These are phyloP conservation scores for Asterella californica DNA, from an alignment of 225 moss, liverwort and hornwort genomes.

Conservation along the genomic window DNA sequence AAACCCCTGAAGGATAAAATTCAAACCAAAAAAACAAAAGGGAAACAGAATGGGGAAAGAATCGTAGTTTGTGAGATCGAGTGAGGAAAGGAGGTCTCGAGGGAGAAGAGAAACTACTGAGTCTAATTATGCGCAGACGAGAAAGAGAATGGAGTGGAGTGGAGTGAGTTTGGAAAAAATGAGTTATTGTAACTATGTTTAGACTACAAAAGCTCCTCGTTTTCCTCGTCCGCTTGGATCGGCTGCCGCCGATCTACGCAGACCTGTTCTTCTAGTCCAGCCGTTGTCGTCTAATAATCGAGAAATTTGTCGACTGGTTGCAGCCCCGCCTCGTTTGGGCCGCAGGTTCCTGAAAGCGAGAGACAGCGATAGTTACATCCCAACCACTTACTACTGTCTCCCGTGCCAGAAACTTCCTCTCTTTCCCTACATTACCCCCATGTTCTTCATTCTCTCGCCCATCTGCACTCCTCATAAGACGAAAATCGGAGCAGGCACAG, in stretches of 20 bases:
- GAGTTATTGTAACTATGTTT: not conserved
- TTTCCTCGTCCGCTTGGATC: slow-evolving; percentile 15
- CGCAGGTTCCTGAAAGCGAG: slow-evolving; percentile 15
- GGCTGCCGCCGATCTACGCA: slow-evolving; percentile 12
- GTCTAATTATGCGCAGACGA: not conserved
- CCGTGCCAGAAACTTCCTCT: not conserved
- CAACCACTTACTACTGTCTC: not conserved
- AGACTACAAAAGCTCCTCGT: slow-evolving; percentile 1
- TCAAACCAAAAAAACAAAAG: not conserved
- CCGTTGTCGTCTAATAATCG: not conserved
- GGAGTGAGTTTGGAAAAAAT: not conserved
- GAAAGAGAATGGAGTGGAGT: not conserved
- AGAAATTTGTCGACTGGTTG: slow-evolving; percentile 3
- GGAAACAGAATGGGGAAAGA: not conserved
- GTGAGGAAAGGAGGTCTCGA: not conserved
- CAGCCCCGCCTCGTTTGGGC: slow-evolving; percentile 5
- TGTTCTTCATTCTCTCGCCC: slow-evolving; percentile 20
- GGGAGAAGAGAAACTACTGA: not conserved
- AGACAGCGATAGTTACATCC: slow-evolving; percentile 10
- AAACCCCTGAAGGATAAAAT: not conserved
- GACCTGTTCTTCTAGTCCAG: slow-evolving; percentile 6
- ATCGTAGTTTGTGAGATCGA: not conserved
- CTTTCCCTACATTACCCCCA: slow-evolving; percentile 14
- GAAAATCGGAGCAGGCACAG: slow-evolving; percentile 5
- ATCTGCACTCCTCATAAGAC: slow-evolving; percentile 19